phyloP scores from a whole-genome alignment of 148 eudicot species.

The Euryodendron excelsum region DNA sequence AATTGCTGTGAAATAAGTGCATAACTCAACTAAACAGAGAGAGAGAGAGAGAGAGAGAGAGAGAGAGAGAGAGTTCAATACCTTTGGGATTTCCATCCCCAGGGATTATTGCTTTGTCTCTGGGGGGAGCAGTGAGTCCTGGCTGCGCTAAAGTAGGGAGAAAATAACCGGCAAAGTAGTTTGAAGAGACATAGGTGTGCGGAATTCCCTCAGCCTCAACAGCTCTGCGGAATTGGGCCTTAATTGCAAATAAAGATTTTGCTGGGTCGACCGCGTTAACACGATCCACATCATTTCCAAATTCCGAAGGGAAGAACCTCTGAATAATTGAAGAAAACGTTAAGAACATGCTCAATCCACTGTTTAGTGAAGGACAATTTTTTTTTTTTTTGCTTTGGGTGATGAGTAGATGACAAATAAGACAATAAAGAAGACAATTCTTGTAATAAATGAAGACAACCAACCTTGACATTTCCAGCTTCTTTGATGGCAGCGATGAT shows the following conservation, averaged over 20 bases:
- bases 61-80: background rate
- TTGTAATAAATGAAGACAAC: background rate
- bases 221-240: conserved; percentile 47
- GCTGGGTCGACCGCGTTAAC: conserved; percentile 51
- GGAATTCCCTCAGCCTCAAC: conserved; percentile 65
- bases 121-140: conserved; percentile 49
- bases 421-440: too few species aligned
- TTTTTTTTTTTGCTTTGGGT: too few species aligned
- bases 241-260: conserved; percentile 26
- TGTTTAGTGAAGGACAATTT: too few species aligned
- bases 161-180: conserved; percentile 54
- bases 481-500: conserved; percentile 29
- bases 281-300: conserved; percentile 54
- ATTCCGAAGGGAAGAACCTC: conserved; percentile 71
- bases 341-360: background rate
- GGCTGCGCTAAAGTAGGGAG: conserved; percentile 49
- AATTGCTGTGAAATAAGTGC: background rate
- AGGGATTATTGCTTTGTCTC: conserved; percentile 36
- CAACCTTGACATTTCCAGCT: conserved; percentile 27
- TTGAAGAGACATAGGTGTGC: conserved; percentile 42
- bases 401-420: too few species aligned
- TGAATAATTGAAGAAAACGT: conserved; percentile 8
- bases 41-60: background rate
- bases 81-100: conserved; percentile 68
- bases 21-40: background rate